Base-by-base conservation (phyloP, 306 rosid species). In the Vachellia pachyceras region DNA sequence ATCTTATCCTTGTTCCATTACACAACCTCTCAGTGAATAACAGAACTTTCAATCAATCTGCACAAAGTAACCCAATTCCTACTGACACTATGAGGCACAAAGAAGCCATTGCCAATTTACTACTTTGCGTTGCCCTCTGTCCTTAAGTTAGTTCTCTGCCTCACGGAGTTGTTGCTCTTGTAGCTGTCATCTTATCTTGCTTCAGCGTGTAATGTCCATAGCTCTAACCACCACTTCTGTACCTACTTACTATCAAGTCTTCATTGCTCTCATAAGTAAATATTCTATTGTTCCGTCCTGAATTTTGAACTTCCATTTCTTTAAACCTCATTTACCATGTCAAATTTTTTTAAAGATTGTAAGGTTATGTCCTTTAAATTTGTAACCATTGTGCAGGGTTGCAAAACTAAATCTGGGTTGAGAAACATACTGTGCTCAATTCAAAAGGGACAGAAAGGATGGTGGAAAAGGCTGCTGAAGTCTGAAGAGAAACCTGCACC, bases 401-500 rank as follows among this genome's bases (percentile, higher is more conserved):
- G 97, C 80, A 91, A 89, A 86, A 93, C 86, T 66, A 91, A 89
- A 82, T 57, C 85, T 55, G 92, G 98, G 76, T 73, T 88, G 74
- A 89, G 98, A 86, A 93, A 91, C 88, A 93, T 91, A 57, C 77
- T 91, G 25, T 93, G 97, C 85, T 86, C 90, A 52, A 77, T 93
- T 78, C 97, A 90, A 87, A 93, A 93, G 81, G 88, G 85, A 72
- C 87, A 91, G 81, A 91, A 85, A 79, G 91, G 88, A 78, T 93
- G 98, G 98, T 93, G 98, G 93, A 87, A 89, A 77, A 82, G 98
- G 82, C 75, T 93, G 20, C 87, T 91, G 83, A 91, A 91, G 89
- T 86, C 94, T 49, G 93, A 89, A 87, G 93, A 76, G 81, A 93
- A 91, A 77, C 97, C 97, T 55, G 94, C 97, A 18, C 97, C 97